Base-by-base conservation (phyloP, 306 rosid genomes). In the Acacia melanoxylon region DNA sequence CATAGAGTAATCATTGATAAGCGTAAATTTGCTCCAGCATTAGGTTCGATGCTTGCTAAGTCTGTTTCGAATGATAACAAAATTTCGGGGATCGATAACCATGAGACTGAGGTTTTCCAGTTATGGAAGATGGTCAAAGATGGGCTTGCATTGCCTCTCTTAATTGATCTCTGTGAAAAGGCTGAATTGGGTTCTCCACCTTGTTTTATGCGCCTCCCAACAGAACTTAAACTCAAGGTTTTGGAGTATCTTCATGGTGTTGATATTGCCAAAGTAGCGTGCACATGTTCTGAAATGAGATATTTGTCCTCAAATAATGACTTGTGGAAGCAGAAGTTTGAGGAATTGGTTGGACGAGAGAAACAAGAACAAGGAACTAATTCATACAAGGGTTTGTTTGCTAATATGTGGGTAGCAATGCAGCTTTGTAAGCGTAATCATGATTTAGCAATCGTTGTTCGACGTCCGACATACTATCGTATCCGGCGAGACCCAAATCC, bases 61-160 rank as follows among this genome's bases (percentile, higher is more conserved):
- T 84, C 87, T 75, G 92, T 62, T 49, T 71, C 84, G 14, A 75
- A 52, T 35, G 82, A 16, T 68, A 75, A 51, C 24, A 46, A 13
- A 61, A 77, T 24, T 33, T 81, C 75, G n/a, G 27, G n/a, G 4
- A 87, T 58, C 2, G 77, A 44, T 48, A 14, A 51, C 13, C 81
- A 42, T 5, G 89, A 81, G 31, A 79, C 59, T 52, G 88, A 89
- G 14, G 72, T 89, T 66, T 87, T 85, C 72, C 91, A 91, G 74
- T 83, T 93, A 42, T 95, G 99, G 99, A 95, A 84, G 85, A 80
- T 77, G 76, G 93, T 88, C 78, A 93, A 90, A 72, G 99, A 95
- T 85, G 85, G 82, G 82, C 87, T 95, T 80, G 93, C 84, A 49
- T 83, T 88, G 78, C 99, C 99, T 12, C 87, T 95, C 24, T 71